Conservation (phyloP, 73 alveolate species). For the Paramecium pentaurelia region DNA sequence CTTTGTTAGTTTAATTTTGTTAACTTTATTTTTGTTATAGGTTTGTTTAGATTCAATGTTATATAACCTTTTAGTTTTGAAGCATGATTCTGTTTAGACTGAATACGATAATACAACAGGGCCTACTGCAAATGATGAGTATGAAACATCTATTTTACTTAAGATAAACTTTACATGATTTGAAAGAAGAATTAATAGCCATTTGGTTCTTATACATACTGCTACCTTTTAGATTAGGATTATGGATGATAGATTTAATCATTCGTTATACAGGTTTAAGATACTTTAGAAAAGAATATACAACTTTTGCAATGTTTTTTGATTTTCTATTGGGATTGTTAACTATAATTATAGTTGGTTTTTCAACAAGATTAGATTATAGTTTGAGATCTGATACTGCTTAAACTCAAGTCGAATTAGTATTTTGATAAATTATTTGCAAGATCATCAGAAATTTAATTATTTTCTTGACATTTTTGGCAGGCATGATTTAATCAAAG, state of each 20-base stretch:
- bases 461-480: neutral
- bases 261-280: neutral
- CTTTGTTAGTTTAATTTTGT: neutral
- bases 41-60: neutral
- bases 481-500: constrained; percentile 35
- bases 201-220: constrained; percentile 16
- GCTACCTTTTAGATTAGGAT: neutral
- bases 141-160: neutral
- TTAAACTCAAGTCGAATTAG: constrained; percentile 33
- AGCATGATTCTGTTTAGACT: neutral
- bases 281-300: constrained; percentile 6
- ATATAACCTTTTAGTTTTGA: neutral
- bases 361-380: constrained; percentile 15
- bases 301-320: constrained; percentile 26
- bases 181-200: constrained; percentile 39
- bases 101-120: constrained; percentile 27
- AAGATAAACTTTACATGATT: constrained; percentile 7
- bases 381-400: neutral
- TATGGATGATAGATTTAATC: neutral
- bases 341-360: constrained; percentile 33
- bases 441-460: constrained; percentile 19
- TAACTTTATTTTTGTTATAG: neutral
- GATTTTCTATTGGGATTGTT: constrained; percentile 9
- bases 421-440: neutral
- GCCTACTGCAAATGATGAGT: constrained; percentile 45